Base-by-base conservation (phyloP, 768 basidiomycete species). In the Xerocomus brunneocitrinus region DNA sequence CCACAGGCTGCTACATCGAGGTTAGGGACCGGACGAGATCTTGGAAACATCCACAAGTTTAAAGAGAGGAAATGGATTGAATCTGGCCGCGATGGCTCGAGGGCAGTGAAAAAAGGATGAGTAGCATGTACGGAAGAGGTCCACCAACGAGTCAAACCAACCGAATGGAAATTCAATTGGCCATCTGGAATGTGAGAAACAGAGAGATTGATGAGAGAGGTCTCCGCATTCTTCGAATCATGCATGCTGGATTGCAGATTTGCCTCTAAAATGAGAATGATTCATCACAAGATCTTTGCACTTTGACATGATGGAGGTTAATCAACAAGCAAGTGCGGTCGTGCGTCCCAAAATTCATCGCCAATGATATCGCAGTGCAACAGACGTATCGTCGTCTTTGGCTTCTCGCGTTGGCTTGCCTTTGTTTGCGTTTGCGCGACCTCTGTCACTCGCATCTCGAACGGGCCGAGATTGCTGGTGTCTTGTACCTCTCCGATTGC, bases 361-460 rank as follows among this genome's bases (percentile, higher is more conserved):
- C 79, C 77, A 54, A 95, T 93, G 54, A 95, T 79, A 71, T 95
- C 93, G 65, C 85, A 89, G 59, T 95, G 91, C 25, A 85, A 58
- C 1, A 92, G 72, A 5, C 74, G 76, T 44, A 91, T 72, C 62
- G 62, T 74, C 24, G 73, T 81, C 54, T 63, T 68, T 10, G 67
- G 53, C 51, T 73, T 74, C 34, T 54, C 54, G 54, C 72, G 70
- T 55, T 66, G 71, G 58, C 68, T 73, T 53, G 56, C 54, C 56
- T 60, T 58, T 54, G 48, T 14, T 58, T 66, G 56, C 54, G 50
- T 59, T 62, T 38, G 44, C 24, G 22, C 44, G 9, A 32, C 49
- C 51, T 47, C 51, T 25, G 36, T 27, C 30, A 8, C 32, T 10
- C 19, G 35, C 8, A 6, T 14, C 13, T 14, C 12, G n/a, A 34